Evolutionary conservation across 352 stramenopile genomes (phyloP).

Genomic region (Halophytophthora polymorphica): DNA sequence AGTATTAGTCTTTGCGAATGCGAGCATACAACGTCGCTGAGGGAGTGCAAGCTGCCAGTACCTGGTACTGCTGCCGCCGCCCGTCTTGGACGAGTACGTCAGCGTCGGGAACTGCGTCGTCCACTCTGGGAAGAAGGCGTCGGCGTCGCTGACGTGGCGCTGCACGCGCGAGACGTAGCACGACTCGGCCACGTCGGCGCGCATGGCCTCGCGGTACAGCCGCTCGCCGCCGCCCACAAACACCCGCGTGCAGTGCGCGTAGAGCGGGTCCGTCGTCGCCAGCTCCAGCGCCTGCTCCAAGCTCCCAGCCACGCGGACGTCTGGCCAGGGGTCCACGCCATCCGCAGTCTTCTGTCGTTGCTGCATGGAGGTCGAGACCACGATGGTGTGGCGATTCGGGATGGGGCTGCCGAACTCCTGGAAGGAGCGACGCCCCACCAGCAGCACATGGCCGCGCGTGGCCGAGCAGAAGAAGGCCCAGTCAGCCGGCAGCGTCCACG

Average conservation of each 20-base stretch:
- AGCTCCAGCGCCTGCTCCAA: constrained; percentile 46
- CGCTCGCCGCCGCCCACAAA: constrained; percentile 64
- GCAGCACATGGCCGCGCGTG: constrained; percentile 50
- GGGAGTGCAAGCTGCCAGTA: constrained; percentile 6
- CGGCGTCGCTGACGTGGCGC: constrained; percentile 31
- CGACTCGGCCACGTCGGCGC: constrained; percentile 34
- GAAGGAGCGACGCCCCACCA: constrained; percentile 63
- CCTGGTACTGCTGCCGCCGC: constrained; percentile 16
- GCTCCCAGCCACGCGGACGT: constrained; percentile 31
- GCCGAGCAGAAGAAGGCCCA: constrained; percentile 69
- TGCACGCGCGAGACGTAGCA: constrained; percentile 71
- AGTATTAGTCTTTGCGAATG: not conserved
- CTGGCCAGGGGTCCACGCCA: constrained; percentile 6
- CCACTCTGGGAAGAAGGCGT: constrained; percentile 62
- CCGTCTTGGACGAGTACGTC: constrained; percentile 29
- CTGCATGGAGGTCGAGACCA: constrained; percentile 30
- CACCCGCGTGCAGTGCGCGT: constrained; percentile 34
- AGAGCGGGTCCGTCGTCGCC: constrained; percentile 26
- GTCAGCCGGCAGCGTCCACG: constrained; percentile 60
- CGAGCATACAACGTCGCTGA: too few species aligned
- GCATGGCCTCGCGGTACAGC: constrained; percentile 60
- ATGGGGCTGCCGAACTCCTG: constrained; percentile 45
- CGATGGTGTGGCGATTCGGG: constrained; percentile 55
- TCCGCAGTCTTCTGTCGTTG: constrained; percentile 1
- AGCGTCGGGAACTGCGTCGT: constrained; percentile 37